Base-by-base conservation (phyloP, 768 basidiomycete species). In the Dentipellis fragilis region DNA sequence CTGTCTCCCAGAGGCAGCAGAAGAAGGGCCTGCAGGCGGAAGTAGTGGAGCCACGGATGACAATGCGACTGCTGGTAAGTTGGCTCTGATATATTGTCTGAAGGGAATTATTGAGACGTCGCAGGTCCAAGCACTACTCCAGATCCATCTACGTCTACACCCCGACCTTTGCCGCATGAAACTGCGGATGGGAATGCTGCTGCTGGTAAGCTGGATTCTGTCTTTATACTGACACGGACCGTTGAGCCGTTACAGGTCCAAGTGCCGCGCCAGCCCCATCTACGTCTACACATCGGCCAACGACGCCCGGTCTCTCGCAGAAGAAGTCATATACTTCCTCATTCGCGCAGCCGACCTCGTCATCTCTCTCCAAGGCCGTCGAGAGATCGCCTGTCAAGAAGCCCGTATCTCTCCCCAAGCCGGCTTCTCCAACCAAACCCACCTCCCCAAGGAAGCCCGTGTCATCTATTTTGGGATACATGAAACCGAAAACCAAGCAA, bases 321-420 rank as follows among this genome's bases (percentile, higher is more conserved):
- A 58, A 38, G 19, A 56, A 50, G 35, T 14, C 60, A 22, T 53
- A 45, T 50, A 48, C 56, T 19, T 57, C 53, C 53, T 57, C 61
- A 11, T 62, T 60, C 56, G 59, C 61, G 19, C 49, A 52, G 54
- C 61, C 61, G 38, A 62, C 61, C 16, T 54, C 61, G n/a, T 60
- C 61, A 21, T 62, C 61, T 14, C 39, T 54, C 39, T 61, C 17
- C 23, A 62, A 45, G 53, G 47, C 56, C 37, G 34, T 45, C 17
- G 59, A 50, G 34, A 55, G 50, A 49, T 54, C 49, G 0, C 49
- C 59, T 3, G 8, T 51, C 21, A 55, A 55, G 52, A 62, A 57
- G 45, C 52, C 59, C n/a, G 47, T 45, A 19, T 56, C 49, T 14
- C 51, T 60, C 12, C 47, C 52, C 8, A 60, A 53, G 51, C 48